Evolutionary conservation across 2,329 filamentous ascomycete species (phyloP), one percentile per base, ranked within the genome.

Genomic region (Penicillium sp.): DNA sequence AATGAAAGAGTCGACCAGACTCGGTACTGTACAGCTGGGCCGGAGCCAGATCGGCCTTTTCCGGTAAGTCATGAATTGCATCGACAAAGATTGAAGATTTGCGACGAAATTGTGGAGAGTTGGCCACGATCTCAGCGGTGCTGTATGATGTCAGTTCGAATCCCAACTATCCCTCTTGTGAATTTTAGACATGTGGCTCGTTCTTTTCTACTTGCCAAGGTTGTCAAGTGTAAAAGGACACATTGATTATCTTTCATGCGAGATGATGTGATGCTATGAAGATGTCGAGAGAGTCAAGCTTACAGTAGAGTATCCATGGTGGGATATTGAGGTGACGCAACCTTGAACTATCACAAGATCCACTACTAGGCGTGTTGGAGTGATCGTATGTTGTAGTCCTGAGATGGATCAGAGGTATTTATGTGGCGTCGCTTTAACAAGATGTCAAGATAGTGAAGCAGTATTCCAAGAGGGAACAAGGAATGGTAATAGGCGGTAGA

Each of bases 11-110:
- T 39, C 94, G 86, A 45, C 94, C 94, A 44, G 93, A 97, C 82
- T 97, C 96, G 49, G 94, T 99, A 73, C 91, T 97, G 78, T 99
- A 99, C 42, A 99, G 82, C 77, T 99, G 94, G 63, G 94, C 94
- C 29, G 94, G 94, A 5, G 94, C 94, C 83, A 96, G 84, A 64
- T 93, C 84, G 55, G 82, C 81, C 66, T 91, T 91, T 70, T 92
- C 88, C 8, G 90, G 85, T 50, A 96, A 81, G 79, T 97, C 93
- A 76, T 97, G 93, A 67, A 97, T 97, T 61, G 90, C 93, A 80
- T 97, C 94, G 67, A 97, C 92, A 72, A 95, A 96, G 35, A 92
- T 97, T 63, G 91, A 97, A 66, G 93, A 97, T 76, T 91, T 90
- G 67, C 94, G 88, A 61, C 92, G 87, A 72, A 96, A 96, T 63